Evolutionary conservation across 495 filamentous ascomycete species (phyloP).

Genomic region (Mytilinidion resinicola): DNA sequence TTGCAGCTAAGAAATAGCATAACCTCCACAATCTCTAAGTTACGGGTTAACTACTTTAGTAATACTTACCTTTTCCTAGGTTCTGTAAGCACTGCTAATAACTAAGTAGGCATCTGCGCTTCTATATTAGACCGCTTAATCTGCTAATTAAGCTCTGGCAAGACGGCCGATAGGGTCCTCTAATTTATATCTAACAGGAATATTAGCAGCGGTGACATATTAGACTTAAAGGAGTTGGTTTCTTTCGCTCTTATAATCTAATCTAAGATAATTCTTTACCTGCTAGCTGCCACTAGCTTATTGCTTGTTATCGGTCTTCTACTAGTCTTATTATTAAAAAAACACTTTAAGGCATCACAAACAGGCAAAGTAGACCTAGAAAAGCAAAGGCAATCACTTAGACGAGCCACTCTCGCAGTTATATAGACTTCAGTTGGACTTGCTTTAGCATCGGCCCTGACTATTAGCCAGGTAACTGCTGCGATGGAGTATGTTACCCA

Average conservation of each 20-base stretch:
- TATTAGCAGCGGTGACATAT: background rate
- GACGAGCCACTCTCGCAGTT: background rate
- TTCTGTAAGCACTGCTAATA: background rate
- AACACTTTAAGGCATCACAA: constrained; percentile 4
- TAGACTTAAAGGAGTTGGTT: background rate
- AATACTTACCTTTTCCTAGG: background rate
- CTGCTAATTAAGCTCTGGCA: background rate
- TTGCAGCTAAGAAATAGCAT: background rate
- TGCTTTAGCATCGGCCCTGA: constrained; percentile 2
- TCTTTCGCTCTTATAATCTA: constrained; percentile 3
- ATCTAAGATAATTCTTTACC: constrained; percentile 3
- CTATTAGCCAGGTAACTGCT: constrained; percentile 1
- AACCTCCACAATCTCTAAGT: background rate
- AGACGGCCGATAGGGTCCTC: background rate
- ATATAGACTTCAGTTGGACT: constrained; percentile 4
- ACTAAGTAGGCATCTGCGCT: background rate
- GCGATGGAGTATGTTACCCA: constrained; percentile 5
- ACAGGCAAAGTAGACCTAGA: background rate
- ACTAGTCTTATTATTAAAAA: constrained; percentile 1
- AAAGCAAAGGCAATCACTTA: background rate
- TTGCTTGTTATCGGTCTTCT: constrained; percentile 3
- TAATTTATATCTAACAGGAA: background rate
- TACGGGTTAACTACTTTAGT: background rate
- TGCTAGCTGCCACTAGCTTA: background rate
- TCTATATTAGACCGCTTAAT: background rate